A percentile compares a stretch with the other conserved stretches of the same genome.
These are phyloP conservation scores for Brassica rapa DNA, from an alignment of 345 rosid genomes.

Conservation along the genomic window DNA sequence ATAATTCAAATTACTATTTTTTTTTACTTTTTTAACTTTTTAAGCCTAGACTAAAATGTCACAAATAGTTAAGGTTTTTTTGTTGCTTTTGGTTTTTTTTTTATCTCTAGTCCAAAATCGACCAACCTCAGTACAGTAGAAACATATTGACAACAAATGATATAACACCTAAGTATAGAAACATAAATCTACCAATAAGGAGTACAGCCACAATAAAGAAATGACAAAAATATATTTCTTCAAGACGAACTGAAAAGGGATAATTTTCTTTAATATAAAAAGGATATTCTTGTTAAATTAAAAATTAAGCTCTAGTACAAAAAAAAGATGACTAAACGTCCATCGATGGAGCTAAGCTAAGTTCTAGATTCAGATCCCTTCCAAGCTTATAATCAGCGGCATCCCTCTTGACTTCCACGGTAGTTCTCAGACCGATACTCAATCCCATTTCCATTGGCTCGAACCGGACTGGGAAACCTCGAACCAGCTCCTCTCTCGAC, in stretches of 20 bases:
- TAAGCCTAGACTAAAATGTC: background rate
- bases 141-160: background rate
- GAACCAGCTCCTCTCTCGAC: slow-evolving; percentile 1
- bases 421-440: slow-evolving; percentile 36
- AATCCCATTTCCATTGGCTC: slow-evolving; percentile 39
- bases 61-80: background rate
- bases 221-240: background rate
- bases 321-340: slow-evolving; percentile 42
- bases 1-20: background rate
- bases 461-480: slow-evolving; percentile 31
- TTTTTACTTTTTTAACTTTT: background rate
- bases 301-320: background rate
- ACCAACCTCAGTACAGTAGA: background rate
- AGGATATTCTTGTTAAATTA: slow-evolving; percentile 10
- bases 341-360: slow-evolving; percentile 57
- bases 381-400: slow-evolving; percentile 45
- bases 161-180: background rate
- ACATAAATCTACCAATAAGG: background rate
- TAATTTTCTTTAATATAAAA: no score
- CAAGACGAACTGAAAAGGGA: background rate
- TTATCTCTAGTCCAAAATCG: background rate
- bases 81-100: background rate
- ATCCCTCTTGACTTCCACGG: slow-evolving; percentile 46
- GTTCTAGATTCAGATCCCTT: slow-evolving; percentile 49
- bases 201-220: background rate